Evolutionary conservation across 495 filamentous ascomycete species (phyloP).

Genomic region (Neohortaea acidophila): DNA sequence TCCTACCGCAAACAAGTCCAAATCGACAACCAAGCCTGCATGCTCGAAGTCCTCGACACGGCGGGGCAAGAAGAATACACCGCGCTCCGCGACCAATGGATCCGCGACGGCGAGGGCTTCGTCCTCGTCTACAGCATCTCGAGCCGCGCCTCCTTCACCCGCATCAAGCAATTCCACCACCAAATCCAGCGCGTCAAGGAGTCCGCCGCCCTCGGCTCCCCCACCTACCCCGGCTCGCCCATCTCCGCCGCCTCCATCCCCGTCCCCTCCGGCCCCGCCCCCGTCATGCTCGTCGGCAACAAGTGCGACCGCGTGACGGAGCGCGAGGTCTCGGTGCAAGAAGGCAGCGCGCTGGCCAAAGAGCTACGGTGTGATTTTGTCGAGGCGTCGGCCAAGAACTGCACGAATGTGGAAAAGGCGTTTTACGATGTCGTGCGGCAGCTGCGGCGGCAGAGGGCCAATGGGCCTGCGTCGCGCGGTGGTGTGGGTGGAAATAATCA

Average conservation of each 20-base stretch:
- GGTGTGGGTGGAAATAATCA: not conserved
- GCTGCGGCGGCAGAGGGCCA: constrained; percentile 49
- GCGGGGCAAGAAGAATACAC: constrained; percentile 99
- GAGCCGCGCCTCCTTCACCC: constrained; percentile 81
- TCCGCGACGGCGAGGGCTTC: constrained; percentile 93
- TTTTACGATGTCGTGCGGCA: constrained; percentile 96
- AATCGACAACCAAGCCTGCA: constrained; percentile 90
- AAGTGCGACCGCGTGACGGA: constrained; percentile 95
- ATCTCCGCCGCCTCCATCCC: constrained; percentile 38
- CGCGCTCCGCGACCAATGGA: constrained; percentile 94
- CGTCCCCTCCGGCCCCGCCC: constrained; percentile 52
- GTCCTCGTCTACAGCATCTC: constrained; percentile 97
- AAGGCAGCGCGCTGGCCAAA: constrained; percentile 80
- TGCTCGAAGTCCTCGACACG: constrained; percentile 96
- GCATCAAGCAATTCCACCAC: constrained; percentile 88
- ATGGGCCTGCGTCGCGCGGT: no score
- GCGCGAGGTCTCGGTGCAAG: constrained; percentile 89
- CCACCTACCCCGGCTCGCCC: constrained; percentile 51
- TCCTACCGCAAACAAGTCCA: constrained; percentile 98
- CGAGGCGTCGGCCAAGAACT: constrained; percentile 97
- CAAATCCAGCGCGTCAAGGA: constrained; percentile 98
- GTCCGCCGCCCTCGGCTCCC: constrained; percentile 59
- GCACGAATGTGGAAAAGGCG: constrained; percentile 96
- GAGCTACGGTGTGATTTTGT: constrained; percentile 94
- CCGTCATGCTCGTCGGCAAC: constrained; percentile 96